Evolutionary conservation across 768 basidiomycete genomes (phyloP).

Genomic region (Hypholoma fasciculare): DNA sequence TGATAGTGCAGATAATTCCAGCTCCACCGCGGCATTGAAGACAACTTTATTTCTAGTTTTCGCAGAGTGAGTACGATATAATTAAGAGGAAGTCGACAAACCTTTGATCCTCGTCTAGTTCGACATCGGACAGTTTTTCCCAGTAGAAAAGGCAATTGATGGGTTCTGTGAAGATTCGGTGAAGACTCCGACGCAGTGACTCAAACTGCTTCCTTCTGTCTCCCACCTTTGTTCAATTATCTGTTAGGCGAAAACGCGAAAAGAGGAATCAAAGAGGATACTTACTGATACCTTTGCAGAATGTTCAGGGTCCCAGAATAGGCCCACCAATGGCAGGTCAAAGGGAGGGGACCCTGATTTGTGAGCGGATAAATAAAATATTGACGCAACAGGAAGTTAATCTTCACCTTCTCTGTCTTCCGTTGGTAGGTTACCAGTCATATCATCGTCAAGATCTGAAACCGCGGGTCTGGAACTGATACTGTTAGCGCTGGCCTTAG

Average conservation of each 20-base stretch:
- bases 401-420: not conserved
- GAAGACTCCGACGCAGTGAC: slow-evolving; percentile 38
- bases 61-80: not conserved
- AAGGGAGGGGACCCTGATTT: slow-evolving; percentile 14
- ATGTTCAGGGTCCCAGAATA: slow-evolving; percentile 21
- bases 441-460: too few relatives aligned
- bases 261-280: not conserved
- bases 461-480: too few relatives aligned
- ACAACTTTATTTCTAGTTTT: slow-evolving; percentile 40
- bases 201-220: slow-evolving; percentile 37
- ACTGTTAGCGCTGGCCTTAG: not conserved
- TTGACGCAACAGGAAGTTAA: too few relatives aligned
- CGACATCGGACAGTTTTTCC: slow-evolving; percentile 11
- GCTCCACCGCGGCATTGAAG: slow-evolving; percentile 37
- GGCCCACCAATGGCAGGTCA: slow-evolving; percentile 19
- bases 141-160: slow-evolving; percentile 14
- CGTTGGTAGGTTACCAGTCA: not conserved
- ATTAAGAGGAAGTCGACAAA: not conserved
- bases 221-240: slow-evolving; percentile 22
- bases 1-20: slow-evolving; percentile 49
- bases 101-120: slow-evolving; percentile 11
- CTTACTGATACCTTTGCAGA: slow-evolving; percentile 23
- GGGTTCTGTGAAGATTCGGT: slow-evolving; percentile 32
- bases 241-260: not conserved
- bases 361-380: not conserved